phyloP scores from a whole-genome alignment of 768 basidiomycete genomes.

The Mrakia frigida region DNA sequence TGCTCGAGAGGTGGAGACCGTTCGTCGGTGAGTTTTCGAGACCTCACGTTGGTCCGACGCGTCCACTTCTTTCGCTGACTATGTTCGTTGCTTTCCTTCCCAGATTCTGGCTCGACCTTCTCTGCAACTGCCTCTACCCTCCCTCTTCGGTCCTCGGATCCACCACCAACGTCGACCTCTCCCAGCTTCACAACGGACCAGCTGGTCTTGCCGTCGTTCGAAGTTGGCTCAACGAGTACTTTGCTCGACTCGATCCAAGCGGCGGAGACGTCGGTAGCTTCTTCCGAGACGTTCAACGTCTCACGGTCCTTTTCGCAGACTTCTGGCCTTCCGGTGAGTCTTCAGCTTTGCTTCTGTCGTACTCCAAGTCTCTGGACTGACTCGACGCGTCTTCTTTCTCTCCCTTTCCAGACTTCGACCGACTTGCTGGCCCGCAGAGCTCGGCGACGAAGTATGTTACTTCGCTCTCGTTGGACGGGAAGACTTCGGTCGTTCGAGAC shows the following conservation, averaged over 20 bases:
- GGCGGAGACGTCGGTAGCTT: not conserved
- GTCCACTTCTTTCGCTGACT: not conserved
- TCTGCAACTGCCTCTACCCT: constrained; percentile 10
- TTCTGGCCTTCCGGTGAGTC: not conserved
- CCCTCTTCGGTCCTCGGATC: not conserved
- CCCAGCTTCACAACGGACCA: not conserved
- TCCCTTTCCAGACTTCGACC: not conserved
- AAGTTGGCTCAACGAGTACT: constrained; percentile 3
- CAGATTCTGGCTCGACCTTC: constrained; percentile 1
- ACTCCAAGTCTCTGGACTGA: not conserved
- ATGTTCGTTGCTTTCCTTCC: not conserved
- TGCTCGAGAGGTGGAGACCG: not conserved
- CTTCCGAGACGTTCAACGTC: not conserved
- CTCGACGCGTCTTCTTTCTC: not conserved
- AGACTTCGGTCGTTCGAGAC: not conserved
- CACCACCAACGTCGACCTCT: constrained; percentile 1
- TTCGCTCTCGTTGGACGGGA: not conserved
- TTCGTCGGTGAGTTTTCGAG: not conserved
- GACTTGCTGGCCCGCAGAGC: not conserved
- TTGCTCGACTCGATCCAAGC: not conserved
- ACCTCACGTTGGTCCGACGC: not conserved
- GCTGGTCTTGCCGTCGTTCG: not conserved
- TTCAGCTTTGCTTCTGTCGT: not conserved
- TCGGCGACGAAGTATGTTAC: not conserved
- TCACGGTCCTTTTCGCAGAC: not conserved